Evolutionary conservation across 2,329 filamentous ascomycete species (phyloP).

Genomic region (Cercospora sp.): DNA sequence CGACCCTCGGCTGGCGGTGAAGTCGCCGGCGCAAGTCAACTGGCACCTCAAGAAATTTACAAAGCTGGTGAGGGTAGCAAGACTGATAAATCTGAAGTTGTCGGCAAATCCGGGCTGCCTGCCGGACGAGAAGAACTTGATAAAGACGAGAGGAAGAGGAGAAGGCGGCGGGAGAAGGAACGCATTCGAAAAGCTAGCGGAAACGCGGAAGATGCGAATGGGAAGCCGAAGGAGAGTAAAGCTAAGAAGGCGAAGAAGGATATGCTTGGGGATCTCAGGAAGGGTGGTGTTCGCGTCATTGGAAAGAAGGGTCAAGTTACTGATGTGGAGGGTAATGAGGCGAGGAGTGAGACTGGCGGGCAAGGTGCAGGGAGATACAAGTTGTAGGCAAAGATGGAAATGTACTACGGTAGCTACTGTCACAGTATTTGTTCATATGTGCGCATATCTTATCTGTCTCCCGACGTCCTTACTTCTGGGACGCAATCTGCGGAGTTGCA

Average conservation of each 20-base stretch:
- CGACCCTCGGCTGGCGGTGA: slow-evolving; percentile 80
- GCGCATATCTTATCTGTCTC: background rate
- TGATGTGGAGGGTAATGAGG: slow-evolving; percentile 79
- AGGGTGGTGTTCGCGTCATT: slow-evolving; percentile 88
- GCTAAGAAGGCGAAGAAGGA: slow-evolving; percentile 55
- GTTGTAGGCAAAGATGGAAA: slow-evolving; percentile 28
- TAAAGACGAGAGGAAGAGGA: slow-evolving; percentile 77
- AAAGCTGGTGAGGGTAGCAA: slow-evolving; percentile 63
- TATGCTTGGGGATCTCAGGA: slow-evolving; percentile 69
- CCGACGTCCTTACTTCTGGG: background rate
- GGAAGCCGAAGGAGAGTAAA: slow-evolving; percentile 40
- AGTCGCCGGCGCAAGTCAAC: slow-evolving; percentile 66
- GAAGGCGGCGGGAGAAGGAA: slow-evolving; percentile 74
- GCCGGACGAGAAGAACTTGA: slow-evolving; percentile 83
- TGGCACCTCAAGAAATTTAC: slow-evolving; percentile 95
- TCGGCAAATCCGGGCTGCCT: slow-evolving; percentile 72
- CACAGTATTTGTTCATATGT: background rate
- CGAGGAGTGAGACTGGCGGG: slow-evolving; percentile 40
- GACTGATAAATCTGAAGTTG: slow-evolving; percentile 65
- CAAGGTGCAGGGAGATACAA: slow-evolving; percentile 37
- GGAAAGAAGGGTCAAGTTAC: slow-evolving; percentile 84
- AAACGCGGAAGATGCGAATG: slow-evolving; percentile 44
- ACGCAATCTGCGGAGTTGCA: background rate
- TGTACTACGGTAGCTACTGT: background rate
- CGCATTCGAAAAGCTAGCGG: slow-evolving; percentile 69